Evolutionary conservation across 192 early-diverging fungal species (phyloP).

Genomic region (Phlyctochytrium planicorne): DNA sequence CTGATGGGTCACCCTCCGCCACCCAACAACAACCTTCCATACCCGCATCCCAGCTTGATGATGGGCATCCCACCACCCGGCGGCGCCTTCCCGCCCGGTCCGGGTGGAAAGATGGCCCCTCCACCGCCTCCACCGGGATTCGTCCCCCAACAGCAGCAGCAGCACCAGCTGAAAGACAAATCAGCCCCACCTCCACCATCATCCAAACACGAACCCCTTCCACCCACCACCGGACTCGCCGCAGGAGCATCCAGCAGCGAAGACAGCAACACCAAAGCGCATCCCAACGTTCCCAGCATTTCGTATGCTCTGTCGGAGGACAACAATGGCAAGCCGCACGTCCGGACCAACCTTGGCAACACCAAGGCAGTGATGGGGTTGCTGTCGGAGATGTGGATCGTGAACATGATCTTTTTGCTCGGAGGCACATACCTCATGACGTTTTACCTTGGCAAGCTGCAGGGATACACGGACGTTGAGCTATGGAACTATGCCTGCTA

Average conservation of each 20-base stretch:
- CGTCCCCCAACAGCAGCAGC: too few species aligned
- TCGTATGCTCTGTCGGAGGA: constrained; percentile 50
- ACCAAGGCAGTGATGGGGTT: constrained; percentile 52
- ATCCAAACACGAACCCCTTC: not conserved
- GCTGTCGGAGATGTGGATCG: constrained; percentile 55
- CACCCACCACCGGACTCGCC: not conserved
- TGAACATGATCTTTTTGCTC: constrained; percentile 45
- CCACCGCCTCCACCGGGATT: too few species aligned
- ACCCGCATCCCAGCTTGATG: too few species aligned
- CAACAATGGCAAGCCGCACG: constrained; percentile 7
- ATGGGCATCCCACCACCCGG: too few species aligned
- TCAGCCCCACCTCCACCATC: not conserved
- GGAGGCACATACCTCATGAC: constrained; percentile 47
- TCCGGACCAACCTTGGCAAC: constrained; percentile 55
- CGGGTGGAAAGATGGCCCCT: too few species aligned
- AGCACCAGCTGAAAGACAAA: too few species aligned
- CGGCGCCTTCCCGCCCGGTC: too few species aligned
- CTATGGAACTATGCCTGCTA: constrained; percentile 56
- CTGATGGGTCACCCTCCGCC: not conserved
- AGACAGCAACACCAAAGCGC: not conserved
- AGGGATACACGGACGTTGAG: constrained; percentile 43
- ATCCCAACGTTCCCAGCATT: constrained; percentile 25
- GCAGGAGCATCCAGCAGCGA: not conserved
- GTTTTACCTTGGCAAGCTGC: constrained; percentile 39
- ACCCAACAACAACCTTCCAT: not conserved